Evolutionary conservation across 2,329 filamentous ascomycete species (phyloP).

Genomic region (Nemania abortiva): DNA sequence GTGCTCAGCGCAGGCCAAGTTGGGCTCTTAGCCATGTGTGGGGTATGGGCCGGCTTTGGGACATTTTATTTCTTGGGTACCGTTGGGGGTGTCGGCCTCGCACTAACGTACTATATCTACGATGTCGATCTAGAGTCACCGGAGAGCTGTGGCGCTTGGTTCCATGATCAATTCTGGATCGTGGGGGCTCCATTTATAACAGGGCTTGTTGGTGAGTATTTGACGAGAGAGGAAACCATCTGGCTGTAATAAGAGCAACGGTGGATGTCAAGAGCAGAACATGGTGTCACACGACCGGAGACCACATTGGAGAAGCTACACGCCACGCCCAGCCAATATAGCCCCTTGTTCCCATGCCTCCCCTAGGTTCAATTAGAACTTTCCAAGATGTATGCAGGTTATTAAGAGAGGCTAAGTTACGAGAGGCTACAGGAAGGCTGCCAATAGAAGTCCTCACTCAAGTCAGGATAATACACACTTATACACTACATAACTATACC

Average conservation of each 20-base stretch:
- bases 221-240: neutral
- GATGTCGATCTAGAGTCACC: slow-evolving; percentile 18
- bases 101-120: slow-evolving; percentile 16
- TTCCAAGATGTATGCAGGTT: too few relatives aligned
- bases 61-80: slow-evolving; percentile 8
- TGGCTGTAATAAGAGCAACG: neutral
- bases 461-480: too few relatives aligned
- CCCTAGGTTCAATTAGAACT: too few relatives aligned
- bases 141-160: slow-evolving; percentile 20
- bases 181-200: slow-evolving; percentile 15
- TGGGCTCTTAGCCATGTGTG: slow-evolving; percentile 4
- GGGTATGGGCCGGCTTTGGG: slow-evolving; percentile 21
- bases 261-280: neutral
- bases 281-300: too few relatives aligned
- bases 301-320: too few relatives aligned
- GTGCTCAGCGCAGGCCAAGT: slow-evolving; percentile 17
- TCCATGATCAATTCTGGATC: slow-evolving; percentile 21
- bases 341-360: too few relatives aligned
- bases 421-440: too few relatives aligned
- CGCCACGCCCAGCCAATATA: too few relatives aligned
- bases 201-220: slow-evolving; percentile 6
- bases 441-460: too few relatives aligned
- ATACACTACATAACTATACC: too few relatives aligned
- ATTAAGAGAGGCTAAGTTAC: too few relatives aligned
- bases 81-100: slow-evolving; percentile 9